Percentiles rank a stretch among this genome's conserved stretches.
Evolutionary conservation across 2,329 filamentous ascomycete species (phyloP).

Genomic region (Aplosporella prunicola): DNA sequence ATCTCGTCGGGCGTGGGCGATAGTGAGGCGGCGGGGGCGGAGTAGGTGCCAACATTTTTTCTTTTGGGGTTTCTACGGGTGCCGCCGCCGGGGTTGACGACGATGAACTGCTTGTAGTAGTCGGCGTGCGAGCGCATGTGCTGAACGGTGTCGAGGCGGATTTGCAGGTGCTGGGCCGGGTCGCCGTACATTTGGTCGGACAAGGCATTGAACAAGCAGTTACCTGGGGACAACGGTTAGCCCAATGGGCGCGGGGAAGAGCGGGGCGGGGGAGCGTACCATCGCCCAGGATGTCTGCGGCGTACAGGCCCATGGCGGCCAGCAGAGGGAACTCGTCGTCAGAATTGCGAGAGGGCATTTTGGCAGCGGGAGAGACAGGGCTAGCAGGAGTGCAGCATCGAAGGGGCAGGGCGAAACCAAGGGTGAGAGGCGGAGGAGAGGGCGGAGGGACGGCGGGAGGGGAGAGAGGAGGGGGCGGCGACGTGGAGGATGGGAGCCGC

Average conservation of each 20-base stretch:
- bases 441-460: conserved; percentile 19
- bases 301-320: conserved; percentile 48
- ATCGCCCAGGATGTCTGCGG: conserved; percentile 50
- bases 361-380: conserved; percentile 13
- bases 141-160: conserved; percentile 50
- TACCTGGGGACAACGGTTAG: conserved; percentile 40
- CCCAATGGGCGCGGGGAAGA: conserved; percentile 6
- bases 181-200: conserved; percentile 58
- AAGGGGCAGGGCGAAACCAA: no score
- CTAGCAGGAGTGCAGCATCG: conserved; percentile 12
- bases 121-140: conserved; percentile 52
- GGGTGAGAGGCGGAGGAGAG: conserved; percentile 18
- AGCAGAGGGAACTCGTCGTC: conserved; percentile 48
- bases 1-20: conserved; percentile 45
- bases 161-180: conserved; percentile 47
- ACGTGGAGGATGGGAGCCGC: conserved; percentile 16
- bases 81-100: conserved; percentile 35
- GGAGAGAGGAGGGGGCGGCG: conserved; percentile 18
- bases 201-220: conserved; percentile 60
- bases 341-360: conserved; percentile 11
- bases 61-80: conserved; percentile 40
- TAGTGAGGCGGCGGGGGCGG: conserved; percentile 32
- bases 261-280: conserved; percentile 37
- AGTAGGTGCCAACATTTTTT: conserved; percentile 42
- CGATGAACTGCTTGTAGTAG: conserved; percentile 57